Base-by-base conservation (phyloP, 2,329 filamentous ascomycete genomes). In the Cladophialophora carrionii region DNA sequence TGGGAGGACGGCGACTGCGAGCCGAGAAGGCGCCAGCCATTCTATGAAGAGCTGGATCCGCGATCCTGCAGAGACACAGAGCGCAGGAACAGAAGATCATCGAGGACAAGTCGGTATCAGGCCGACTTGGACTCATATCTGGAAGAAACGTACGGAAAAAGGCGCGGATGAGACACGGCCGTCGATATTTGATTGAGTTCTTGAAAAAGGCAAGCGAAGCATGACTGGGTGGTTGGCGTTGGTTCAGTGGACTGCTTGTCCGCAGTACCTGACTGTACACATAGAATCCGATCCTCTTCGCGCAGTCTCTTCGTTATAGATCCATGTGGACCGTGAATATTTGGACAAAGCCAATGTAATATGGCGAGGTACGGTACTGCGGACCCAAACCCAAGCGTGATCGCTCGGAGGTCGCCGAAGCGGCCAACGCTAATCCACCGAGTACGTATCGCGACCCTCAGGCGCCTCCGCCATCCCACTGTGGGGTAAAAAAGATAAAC, bases 41-140 rank as follows among this genome's bases (percentile, higher is more conserved):
- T 37, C 12, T 22, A 20, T 49, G 24, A 41, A 43, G 48, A 9
- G 26, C 8, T 31, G 46, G 57, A 24, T 51, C 22, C 14, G 10
- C 20, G 26, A 29, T 51, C 3, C 46, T 17, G 1, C 12, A 49
- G 6, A 8, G 20, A n/a, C 7, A 41, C 43, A 32, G 31, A 52
- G 51, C 17, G 32, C 4, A 60, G 26, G 29, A 4, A 6, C 32
- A 12, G 29, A 12, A 34, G 10, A 26, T 43, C 58, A 34, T 52
- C 32, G 31, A 54, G 22, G 37, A 46, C 29, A 43, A 43, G 49
- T 48, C 48, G 43, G 17, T 66, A 62, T 43, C 54, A 62, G 31
- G 24, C 48, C 17, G 64, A 61, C 22, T 26, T 66, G 48, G 59
- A 66, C 49, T 54, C 56, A 24, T 66, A 66, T 46, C 29, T 66